Conservation (phyloP, 768 basidiomycete species). For the Hemileccinum rubropunctum region DNA sequence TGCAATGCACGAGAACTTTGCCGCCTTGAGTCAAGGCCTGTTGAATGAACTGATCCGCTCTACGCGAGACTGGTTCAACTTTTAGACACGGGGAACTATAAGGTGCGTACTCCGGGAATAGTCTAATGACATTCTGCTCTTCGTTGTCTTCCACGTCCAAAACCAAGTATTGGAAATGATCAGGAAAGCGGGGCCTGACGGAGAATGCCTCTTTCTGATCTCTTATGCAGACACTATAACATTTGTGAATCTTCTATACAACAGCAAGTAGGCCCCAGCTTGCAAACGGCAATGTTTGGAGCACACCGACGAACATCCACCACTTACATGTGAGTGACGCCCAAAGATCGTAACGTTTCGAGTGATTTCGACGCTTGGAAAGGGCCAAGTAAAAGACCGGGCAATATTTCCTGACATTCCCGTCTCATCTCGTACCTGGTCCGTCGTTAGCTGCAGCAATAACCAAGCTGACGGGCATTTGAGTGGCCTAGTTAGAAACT, state of each 20-base stretch:
- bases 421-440: slow-evolving; percentile 89
- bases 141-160: slow-evolving; percentile 90
- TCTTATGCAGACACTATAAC: slow-evolving; percentile 75
- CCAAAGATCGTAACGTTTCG: slow-evolving; percentile 58
- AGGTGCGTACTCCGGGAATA: slow-evolving; percentile 74
- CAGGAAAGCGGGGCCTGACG: slow-evolving; percentile 81
- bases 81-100: not conserved
- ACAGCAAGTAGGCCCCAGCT: not conserved
- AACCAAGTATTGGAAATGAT: slow-evolving; percentile 72
- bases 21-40: slow-evolving; percentile 56
- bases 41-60: slow-evolving; percentile 77
- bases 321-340: slow-evolving; percentile 79
- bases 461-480: not conserved
- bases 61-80: slow-evolving; percentile 26
- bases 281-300: not conserved
- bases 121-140: slow-evolving; percentile 89
- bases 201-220: slow-evolving; percentile 90
- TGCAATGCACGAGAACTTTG: slow-evolving; percentile 85
- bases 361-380: slow-evolving; percentile 86
- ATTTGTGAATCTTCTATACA: not conserved
- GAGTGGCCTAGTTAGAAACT: slow-evolving; percentile 18
- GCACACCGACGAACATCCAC: not conserved
- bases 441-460: slow-evolving; percentile 10
- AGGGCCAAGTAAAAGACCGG: slow-evolving; percentile 79
- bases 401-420: slow-evolving; percentile 91